Base-by-base conservation (phyloP, 148 eudicot genomes). In the Amaranthus cruentus region DNA sequence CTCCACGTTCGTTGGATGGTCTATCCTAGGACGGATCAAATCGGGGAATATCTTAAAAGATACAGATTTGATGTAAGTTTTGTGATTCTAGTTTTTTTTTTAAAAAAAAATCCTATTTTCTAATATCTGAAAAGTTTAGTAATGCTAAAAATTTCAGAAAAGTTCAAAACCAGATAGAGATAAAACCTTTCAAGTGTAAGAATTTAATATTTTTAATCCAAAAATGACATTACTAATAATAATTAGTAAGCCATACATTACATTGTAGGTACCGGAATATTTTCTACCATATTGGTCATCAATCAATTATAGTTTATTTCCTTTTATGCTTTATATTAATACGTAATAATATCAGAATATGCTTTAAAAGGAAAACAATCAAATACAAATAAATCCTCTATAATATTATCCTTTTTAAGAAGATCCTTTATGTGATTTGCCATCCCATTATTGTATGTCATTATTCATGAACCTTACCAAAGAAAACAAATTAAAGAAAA, bases 51-150 rank as follows among this genome's bases (percentile, higher is more conserved):
- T 79, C 70, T 64, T 64, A 74, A 74, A 28, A 28, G 38, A 28
- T 28, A 28, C 38, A 28, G 38, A 28, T 28, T 28, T 28, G 38
- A 28, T 18, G 18, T 18, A 18, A 18, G 18, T 28, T 28, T 28
- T 79, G 57, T 7, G 13, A 15, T 43, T 44, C 7, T 13, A 5
- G 63, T 55, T 51, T 78, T 78, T 56, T 47, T 61, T 55, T 6
- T 54, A 74, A 62, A 48, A 55, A 49, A 58, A 70, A 56, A 6
- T 11, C 11, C 65, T 58, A 63, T 54, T 73, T 74, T 58, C 46
- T 28, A 28, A 28, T 28, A 28, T 28, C 38, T 28, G 38, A 28
- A n/a, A 3, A 2, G 28, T 58, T 58, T 38, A 6, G 7, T 58
- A 5, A n/a, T n/a, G 63, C 9, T 1, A 7, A 60, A 21, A 21